phyloP scores from a whole-genome alignment of 495 filamentous ascomycete species.

The Zalerion maritima region DNA sequence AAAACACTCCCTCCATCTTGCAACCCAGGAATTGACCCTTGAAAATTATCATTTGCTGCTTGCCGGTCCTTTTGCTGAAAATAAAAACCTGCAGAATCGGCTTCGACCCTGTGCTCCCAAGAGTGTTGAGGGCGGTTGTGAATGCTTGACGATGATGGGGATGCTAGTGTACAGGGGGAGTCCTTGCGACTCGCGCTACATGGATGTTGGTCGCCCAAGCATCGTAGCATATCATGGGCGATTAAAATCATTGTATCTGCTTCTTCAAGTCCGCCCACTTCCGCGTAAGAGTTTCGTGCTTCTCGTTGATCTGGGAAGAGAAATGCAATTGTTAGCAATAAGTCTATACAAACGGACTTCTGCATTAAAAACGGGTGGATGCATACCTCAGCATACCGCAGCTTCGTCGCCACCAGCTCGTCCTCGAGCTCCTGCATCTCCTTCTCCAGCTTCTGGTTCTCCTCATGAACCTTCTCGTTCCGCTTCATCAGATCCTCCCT shows the following conservation, averaged over 20 bases:
- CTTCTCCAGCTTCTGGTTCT: conserved; percentile 80
- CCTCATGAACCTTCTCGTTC: conserved; percentile 87
- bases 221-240: too few species aligned
- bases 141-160: too few species aligned
- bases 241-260: conserved; percentile 22
- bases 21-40: too few species aligned
- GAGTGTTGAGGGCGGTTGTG: too few species aligned
- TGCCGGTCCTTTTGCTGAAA: too few species aligned
- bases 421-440: conserved; percentile 90
- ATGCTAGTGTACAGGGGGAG: too few species aligned
- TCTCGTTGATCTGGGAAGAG: conserved; percentile 44
- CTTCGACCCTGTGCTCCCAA: too few species aligned
- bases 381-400: conserved; percentile 85
- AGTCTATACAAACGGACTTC: background rate
- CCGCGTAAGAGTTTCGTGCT: conserved; percentile 61
- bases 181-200: too few species aligned
- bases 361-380: conserved; percentile 1
- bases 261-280: conserved; percentile 74
- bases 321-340: conserved; percentile 8
- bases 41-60: too few species aligned
- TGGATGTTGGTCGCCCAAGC: too few species aligned
- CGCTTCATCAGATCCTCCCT: conserved; percentile 87
- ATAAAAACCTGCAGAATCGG: too few species aligned
- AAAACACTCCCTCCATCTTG: too few species aligned
- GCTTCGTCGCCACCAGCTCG: conserved; percentile 82